Conservation (phyloP, 192 early-diverging fungal genomes). For the Podila minutissima region DNA sequence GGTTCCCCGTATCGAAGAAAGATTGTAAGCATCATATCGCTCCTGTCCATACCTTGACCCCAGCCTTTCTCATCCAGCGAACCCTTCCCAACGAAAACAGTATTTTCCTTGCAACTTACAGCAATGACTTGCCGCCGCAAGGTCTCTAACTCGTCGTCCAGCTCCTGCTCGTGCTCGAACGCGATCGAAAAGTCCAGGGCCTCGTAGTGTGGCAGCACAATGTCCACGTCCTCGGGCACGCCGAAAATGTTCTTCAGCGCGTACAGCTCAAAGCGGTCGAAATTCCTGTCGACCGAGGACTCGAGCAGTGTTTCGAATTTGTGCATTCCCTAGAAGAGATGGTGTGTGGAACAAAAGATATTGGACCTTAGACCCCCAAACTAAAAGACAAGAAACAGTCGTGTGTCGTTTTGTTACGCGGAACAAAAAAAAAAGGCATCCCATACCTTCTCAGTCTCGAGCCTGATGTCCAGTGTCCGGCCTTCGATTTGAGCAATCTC, state of each 20-base stretch:
- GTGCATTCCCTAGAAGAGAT: slow-evolving; percentile 65
- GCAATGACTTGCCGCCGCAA: slow-evolving; percentile 53
- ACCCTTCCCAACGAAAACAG: too few species aligned
- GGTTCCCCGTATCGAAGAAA: not conserved
- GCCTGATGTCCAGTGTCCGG: slow-evolving; percentile 6
- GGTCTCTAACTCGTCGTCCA: slow-evolving; percentile 53
- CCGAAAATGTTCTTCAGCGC: slow-evolving; percentile 78
- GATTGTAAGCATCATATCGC: not conserved
- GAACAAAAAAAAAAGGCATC: not conserved
- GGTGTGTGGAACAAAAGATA: not conserved
- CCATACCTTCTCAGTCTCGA: slow-evolving; percentile 31
- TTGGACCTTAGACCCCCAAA: not conserved
- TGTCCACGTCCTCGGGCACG: slow-evolving; percentile 64
- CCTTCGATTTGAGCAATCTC: slow-evolving; percentile 9
- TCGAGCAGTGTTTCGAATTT: slow-evolving; percentile 83
- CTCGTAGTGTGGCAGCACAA: slow-evolving; percentile 66
- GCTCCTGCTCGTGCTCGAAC: slow-evolving; percentile 30
- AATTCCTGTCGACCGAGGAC: slow-evolving; percentile 80
- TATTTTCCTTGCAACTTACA: slow-evolving; percentile 22
- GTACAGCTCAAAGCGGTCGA: slow-evolving; percentile 87
- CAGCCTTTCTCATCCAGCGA: too few species aligned
- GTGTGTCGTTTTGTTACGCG: not conserved
- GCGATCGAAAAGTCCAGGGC: slow-evolving; percentile 46
- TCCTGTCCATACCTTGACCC: too few species aligned
- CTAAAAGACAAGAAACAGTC: not conserved